Evolutionary conservation across 2,329 filamentous ascomycete species (phyloP).

Genomic region (Penicillium sp.): DNA sequence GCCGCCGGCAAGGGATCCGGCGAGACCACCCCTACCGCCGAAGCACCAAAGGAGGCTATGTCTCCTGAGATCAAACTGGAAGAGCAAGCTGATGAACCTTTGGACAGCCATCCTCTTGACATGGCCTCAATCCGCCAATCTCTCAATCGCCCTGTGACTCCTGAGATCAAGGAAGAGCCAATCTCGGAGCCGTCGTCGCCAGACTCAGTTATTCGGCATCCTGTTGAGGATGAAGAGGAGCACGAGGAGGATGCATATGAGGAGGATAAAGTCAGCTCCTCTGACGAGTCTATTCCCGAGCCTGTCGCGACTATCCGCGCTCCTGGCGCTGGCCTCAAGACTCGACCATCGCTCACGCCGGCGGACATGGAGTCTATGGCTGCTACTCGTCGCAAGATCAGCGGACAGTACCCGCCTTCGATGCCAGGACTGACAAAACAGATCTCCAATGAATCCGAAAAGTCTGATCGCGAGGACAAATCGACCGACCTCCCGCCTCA

Average conservation of each 20-base stretch:
- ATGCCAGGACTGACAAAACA: slow-evolving; percentile 30
- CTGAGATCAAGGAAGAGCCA: slow-evolving; percentile 61
- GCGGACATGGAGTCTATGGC: slow-evolving; percentile 83
- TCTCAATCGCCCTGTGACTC: slow-evolving; percentile 44
- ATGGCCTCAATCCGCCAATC: slow-evolving; percentile 41
- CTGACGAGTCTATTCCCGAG: slow-evolving; percentile 70
- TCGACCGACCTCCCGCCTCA: slow-evolving; percentile 17
- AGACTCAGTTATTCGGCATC: slow-evolving; percentile 85
- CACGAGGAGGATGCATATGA: slow-evolving; percentile 22
- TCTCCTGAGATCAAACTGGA: background rate
- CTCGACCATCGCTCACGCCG: slow-evolving; percentile 82
- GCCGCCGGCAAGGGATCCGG: slow-evolving; percentile 30
- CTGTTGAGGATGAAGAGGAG: slow-evolving; percentile 51
- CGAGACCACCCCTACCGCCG: slow-evolving; percentile 36
- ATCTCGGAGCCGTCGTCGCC: slow-evolving; percentile 70
- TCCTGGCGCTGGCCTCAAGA: slow-evolving; percentile 82
- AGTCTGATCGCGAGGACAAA: slow-evolving; percentile 16
- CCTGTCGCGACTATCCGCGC: slow-evolving; percentile 86
- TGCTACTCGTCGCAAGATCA: slow-evolving; percentile 80
- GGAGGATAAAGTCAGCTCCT: slow-evolving; percentile 23
- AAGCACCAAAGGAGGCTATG: slow-evolving; percentile 1
- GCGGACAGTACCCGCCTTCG: slow-evolving; percentile 63
- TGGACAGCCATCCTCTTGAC: slow-evolving; percentile 33
- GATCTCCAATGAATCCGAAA: slow-evolving; percentile 21
- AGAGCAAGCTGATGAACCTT: background rate